A percentile compares a stretch with the other conserved stretches of the same genome.
Conservation (phyloP, 192 early-diverging fungal genomes). For the Coemansia sp. region DNA sequence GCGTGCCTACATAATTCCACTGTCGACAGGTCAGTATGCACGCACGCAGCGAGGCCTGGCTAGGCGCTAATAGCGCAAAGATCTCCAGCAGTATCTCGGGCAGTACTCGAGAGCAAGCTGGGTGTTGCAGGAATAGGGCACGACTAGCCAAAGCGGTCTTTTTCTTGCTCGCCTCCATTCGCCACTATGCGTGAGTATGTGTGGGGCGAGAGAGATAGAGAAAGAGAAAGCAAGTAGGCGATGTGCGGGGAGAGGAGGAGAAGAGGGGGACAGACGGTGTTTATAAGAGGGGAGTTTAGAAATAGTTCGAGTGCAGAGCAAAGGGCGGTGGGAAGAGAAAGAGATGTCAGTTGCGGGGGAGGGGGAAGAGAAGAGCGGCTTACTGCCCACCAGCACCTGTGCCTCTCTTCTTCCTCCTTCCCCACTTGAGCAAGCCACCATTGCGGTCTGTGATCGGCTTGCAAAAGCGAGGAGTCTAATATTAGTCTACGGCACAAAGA, state of each 20-base stretch:
- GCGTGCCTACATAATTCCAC: slow-evolving; percentile 54
- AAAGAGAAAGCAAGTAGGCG: not conserved
- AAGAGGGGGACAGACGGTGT: not conserved
- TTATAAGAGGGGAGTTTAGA: not conserved
- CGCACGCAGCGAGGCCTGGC: slow-evolving; percentile 37
- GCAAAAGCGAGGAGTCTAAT: not conserved
- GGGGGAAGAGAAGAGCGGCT: not conserved
- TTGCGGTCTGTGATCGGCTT: not conserved
- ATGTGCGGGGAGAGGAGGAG: not conserved
- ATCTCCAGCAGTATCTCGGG: slow-evolving; percentile 40
- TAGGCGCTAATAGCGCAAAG: slow-evolving; percentile 11
- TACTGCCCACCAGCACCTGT: not conserved
- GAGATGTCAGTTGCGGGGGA: not conserved
- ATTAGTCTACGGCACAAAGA: not conserved
- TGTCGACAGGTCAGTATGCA: slow-evolving; percentile 47
- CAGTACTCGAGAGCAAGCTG: slow-evolving; percentile 37
- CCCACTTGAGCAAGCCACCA: not conserved
- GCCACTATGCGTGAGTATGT: not conserved
- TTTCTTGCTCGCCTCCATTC: not conserved
- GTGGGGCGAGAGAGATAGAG: not conserved
- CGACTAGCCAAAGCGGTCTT: not conserved
- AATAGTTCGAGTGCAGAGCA: not conserved
- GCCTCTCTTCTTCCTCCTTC: not conserved
- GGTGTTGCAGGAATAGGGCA: not conserved
- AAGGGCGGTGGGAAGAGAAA: not conserved